These are phyloP conservation scores for Globisporangium radiosum DNA, from an alignment of 352 stramenopile species.

Conservation along the genomic window DNA sequence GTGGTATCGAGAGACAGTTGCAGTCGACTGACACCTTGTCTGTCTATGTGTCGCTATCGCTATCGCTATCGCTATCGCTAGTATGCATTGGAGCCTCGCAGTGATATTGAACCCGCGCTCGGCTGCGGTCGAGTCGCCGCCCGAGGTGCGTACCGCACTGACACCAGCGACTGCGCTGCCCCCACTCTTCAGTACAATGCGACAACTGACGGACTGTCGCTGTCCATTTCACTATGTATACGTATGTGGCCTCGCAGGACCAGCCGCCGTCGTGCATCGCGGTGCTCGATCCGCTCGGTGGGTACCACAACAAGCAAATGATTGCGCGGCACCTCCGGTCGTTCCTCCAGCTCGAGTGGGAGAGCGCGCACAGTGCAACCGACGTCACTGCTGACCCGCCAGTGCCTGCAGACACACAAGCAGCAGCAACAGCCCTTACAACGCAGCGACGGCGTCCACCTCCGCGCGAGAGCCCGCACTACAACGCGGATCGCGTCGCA, in stretches of 20 bases:
- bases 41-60: not conserved
- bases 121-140: conserved; percentile 21
- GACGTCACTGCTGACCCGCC: conserved; percentile 3
- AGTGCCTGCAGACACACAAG: not conserved
- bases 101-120: conserved; percentile 64
- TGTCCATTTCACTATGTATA: no score
- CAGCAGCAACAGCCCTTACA: not conserved
- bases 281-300: conserved; percentile 62
- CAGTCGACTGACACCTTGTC: not conserved
- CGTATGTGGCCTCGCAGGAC: conserved; percentile 12
- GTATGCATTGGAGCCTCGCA: conserved; percentile 78
- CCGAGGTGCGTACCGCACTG: conserved; percentile 18
- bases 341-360: conserved; percentile 57
- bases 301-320: conserved; percentile 51
- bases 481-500: conserved; percentile 28
- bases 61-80: conserved; percentile 5
- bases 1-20: no score
- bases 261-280: conserved; percentile 46
- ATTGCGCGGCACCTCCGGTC: conserved; percentile 53
- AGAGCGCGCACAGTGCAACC: conserved; percentile 16
- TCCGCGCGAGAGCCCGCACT: conserved; percentile 6
- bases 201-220: no score
- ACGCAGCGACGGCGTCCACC: not conserved
- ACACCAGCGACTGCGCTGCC: no score
- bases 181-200: no score